phyloP scores from a whole-genome alignment of 2,329 filamentous ascomycete genomes.

The Gnomoniopsis smithogilvyi region DNA sequence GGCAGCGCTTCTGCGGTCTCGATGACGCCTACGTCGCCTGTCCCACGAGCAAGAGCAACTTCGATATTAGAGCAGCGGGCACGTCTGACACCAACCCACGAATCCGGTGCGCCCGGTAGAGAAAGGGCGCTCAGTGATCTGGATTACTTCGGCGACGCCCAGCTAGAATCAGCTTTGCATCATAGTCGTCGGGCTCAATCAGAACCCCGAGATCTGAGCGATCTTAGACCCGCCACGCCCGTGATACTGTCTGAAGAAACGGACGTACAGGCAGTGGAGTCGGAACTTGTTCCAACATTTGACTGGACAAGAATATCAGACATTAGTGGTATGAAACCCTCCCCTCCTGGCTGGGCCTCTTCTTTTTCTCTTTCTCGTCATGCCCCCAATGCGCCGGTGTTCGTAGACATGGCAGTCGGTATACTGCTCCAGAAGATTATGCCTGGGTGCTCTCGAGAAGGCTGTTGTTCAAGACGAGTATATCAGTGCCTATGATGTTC shows the following conservation, averaged over 20 bases:
- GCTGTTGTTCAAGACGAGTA: too few species aligned
- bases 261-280: not conserved
- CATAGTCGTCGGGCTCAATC: conserved; percentile 21
- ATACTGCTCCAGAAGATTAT: too few species aligned
- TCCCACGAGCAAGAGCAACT: conserved; percentile 34
- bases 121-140: conserved; percentile 26
- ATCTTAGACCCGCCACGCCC: conserved; percentile 21
- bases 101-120: conserved; percentile 27
- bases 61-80: conserved; percentile 32
- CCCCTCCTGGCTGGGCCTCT: not conserved
- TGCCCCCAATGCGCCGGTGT: not conserved
- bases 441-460: too few species aligned
- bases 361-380: not conserved
- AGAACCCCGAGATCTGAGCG: conserved; percentile 22
- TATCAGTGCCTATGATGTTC: too few species aligned
- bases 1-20: conserved; percentile 42
- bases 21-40: conserved; percentile 37
- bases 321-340: not conserved
- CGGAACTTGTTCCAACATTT: conserved; percentile 47
- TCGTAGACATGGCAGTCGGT: not conserved
- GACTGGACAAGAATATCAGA: conserved; percentile 72
- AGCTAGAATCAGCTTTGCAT: not conserved
- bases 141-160: conserved; percentile 42
- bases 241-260: conserved; percentile 8
- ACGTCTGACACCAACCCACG: conserved; percentile 30